Percentiles rank a stretch among this genome's conserved stretches.
phyloP scores from a whole-genome alignment of 2,329 filamentous ascomycete genomes.

The Chaetomiaceae sp. region DNA sequence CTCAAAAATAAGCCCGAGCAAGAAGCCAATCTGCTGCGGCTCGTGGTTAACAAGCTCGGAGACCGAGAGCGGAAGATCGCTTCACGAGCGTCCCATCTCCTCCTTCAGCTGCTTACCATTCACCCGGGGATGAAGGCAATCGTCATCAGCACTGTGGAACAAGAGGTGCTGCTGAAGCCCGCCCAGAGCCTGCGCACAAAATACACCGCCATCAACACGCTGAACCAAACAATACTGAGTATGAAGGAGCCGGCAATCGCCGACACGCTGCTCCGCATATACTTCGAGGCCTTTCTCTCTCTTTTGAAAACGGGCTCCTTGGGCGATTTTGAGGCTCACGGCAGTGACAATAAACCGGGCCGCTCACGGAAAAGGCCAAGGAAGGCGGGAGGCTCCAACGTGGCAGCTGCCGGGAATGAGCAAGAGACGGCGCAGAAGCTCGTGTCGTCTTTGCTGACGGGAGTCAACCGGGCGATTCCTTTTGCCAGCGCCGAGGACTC shows the following conservation, averaged over 20 bases:
- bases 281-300: constrained; percentile 83
- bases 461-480: constrained; percentile 92
- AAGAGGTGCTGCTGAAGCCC: constrained; percentile 80
- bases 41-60: constrained; percentile 94
- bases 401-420: constrained; percentile 39
- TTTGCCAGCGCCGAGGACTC: constrained; percentile 79
- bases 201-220: constrained; percentile 93
- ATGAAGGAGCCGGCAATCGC: constrained; percentile 76
- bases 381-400: constrained; percentile 29
- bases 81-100: constrained; percentile 83
- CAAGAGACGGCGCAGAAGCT: constrained; percentile 84
- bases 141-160: constrained; percentile 78
- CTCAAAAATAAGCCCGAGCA: constrained; percentile 96
- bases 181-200: constrained; percentile 84
- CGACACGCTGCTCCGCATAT: constrained; percentile 77
- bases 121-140: constrained; percentile 93
- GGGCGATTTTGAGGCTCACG: constrained; percentile 37
- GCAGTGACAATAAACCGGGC: constrained; percentile 36
- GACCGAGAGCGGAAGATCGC: constrained; percentile 94
- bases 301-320: constrained; percentile 62
- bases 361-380: constrained; percentile 28
- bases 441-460: constrained; percentile 83
- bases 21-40: constrained; percentile 83
- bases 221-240: constrained; percentile 94
- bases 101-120: constrained; percentile 83